A percentile compares a stretch with the other conserved stretches of the same genome.
These are phyloP conservation scores for Salix arbutifolia DNA, from an alignment of 345 rosid species.

Conservation along the genomic window DNA sequence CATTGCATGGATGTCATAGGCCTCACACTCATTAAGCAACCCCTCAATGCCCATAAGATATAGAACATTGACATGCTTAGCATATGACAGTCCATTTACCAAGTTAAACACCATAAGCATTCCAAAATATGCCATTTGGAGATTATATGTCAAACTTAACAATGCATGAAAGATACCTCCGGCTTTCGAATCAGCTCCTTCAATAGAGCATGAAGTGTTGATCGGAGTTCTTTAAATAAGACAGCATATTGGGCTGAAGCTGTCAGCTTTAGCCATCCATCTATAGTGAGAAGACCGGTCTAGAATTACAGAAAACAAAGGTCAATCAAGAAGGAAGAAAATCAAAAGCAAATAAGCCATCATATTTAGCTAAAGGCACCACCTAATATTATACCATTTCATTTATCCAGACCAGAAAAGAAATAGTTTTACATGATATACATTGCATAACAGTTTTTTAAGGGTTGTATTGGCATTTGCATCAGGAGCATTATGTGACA, in stretches of 20 bases:
- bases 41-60: too few species aligned
- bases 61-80: background rate
- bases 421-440: too few species aligned
- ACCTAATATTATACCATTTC: too few species aligned
- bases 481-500: too few species aligned
- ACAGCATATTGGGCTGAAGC: slow-evolving; percentile 96
- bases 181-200: slow-evolving; percentile 71
- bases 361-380: background rate
- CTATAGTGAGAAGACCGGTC: slow-evolving; percentile 63
- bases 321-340: background rate
- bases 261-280: slow-evolving; percentile 81
- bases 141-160: background rate
- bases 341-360: background rate
- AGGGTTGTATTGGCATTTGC: too few species aligned
- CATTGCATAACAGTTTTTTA: too few species aligned
- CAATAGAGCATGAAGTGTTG: slow-evolving; percentile 62
- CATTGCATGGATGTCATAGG: background rate
- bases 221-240: slow-evolving; percentile 75
- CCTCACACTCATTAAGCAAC: background rate
- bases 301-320: slow-evolving; percentile 16
- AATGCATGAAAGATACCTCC: slow-evolving; percentile 37
- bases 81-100: background rate
- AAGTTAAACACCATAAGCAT: background rate
- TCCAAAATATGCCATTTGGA: background rate
- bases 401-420: too few species aligned